Evolutionary conservation across 108 stramenopile species (phyloP).

Genomic region (Skeletonema potamos): DNA sequence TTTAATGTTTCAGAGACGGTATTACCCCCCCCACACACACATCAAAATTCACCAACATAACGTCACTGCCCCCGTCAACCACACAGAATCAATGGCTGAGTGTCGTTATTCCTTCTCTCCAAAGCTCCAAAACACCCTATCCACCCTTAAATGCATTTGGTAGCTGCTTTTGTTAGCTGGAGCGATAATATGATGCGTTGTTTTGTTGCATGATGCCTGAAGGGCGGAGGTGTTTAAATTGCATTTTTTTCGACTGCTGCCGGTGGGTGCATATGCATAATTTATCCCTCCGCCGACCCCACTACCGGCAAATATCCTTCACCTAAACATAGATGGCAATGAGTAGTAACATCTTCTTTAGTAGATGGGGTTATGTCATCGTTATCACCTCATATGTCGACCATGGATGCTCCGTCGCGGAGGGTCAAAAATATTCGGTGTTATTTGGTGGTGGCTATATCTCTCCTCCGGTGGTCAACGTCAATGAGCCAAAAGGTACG

Average conservation of each 20-base stretch:
- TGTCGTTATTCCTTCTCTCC: not conserved
- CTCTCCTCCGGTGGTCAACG: not conserved
- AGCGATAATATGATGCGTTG: not conserved
- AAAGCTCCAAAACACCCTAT: not conserved
- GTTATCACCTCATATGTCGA: not conserved
- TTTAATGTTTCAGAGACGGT: no score
- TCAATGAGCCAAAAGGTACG: not conserved
- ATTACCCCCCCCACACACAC: not conserved
- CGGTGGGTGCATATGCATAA: no score
- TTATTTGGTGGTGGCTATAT: not conserved
- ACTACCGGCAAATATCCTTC: not conserved
- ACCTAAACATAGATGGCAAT: not conserved
- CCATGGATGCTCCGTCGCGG: not conserved
- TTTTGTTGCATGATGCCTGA: not conserved
- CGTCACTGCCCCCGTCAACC: not conserved
- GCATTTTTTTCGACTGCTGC: not conserved
- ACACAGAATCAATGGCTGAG: not conserved
- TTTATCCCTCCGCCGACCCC: not conserved
- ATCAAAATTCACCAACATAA: not conserved
- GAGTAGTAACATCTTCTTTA: not conserved
- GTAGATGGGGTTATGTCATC: not conserved
- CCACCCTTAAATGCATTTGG: not conserved
- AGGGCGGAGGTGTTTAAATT: not conserved
- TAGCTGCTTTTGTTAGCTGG: not conserved
- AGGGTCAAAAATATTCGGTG: not conserved